Percentiles rank a stretch among this genome's conserved stretches.
Conservation (phyloP, 1,284 basidiomycete species). For the Trametes sp. region DNA sequence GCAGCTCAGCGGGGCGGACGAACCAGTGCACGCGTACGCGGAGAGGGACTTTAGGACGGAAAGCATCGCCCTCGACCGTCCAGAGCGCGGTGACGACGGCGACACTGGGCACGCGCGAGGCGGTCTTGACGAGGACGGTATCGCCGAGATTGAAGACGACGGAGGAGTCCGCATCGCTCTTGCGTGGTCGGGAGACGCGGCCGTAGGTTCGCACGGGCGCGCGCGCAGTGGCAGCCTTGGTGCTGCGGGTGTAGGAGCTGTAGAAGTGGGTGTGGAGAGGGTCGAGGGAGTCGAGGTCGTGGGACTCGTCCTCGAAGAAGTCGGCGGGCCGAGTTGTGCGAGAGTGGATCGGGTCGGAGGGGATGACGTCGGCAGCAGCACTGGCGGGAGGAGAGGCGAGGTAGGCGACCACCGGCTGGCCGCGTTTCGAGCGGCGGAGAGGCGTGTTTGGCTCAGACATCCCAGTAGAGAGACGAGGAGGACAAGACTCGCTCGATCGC, state of each 20-base stretch:
- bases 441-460: slow-evolving; percentile 23
- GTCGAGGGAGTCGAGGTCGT: slow-evolving; percentile 17
- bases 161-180: slow-evolving; percentile 2
- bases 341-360: slow-evolving; percentile 27
- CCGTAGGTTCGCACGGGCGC: slow-evolving; percentile 29
- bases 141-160: slow-evolving; percentile 61
- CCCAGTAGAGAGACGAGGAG: not conserved
- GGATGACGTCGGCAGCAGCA: slow-evolving; percentile 19
- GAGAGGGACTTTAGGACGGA: slow-evolving; percentile 44
- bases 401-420: slow-evolving; percentile 36
- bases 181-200: slow-evolving; percentile 17
- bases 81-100: slow-evolving; percentile 74
- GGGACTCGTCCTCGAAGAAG: slow-evolving; percentile 33
- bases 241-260: slow-evolving; percentile 19
- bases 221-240: not conserved
- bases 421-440: slow-evolving; percentile 40
- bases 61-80: slow-evolving; percentile 51
- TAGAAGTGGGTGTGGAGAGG: slow-evolving; percentile 37
- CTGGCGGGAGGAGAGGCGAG: slow-evolving; percentile 13
- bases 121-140: slow-evolving; percentile 68
- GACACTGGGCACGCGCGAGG: slow-evolving; percentile 60
- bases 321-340: slow-evolving; percentile 33
- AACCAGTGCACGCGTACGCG: slow-evolving; percentile 76
- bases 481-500: not conserved
- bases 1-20: slow-evolving; percentile 65